Conservation (phyloP, 768 basidiomycete genomes). For the Suillus spraguei region DNA sequence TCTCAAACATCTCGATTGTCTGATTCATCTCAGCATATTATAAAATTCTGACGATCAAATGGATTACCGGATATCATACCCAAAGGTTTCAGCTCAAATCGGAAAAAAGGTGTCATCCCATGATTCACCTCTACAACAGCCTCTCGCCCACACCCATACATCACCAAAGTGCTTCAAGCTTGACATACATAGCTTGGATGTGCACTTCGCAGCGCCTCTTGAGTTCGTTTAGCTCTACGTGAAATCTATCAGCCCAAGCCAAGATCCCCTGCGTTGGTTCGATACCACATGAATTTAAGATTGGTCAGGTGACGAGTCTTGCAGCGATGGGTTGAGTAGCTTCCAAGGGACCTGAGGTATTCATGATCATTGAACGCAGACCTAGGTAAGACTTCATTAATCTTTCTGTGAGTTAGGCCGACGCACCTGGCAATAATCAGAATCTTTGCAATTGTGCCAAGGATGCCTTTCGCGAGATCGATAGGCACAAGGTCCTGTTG, state of each 20-base stretch:
- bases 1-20: background rate
- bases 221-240: conserved; percentile 63
- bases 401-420: background rate
- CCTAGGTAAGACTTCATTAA: background rate
- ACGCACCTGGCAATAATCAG: background rate
- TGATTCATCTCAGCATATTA: too few species aligned
- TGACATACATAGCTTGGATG: conserved; percentile 94
- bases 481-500: background rate
- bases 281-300: conserved; percentile 48
- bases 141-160: too few species aligned
- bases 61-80: too few species aligned
- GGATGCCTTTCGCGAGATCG: background rate
- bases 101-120: too few species aligned
- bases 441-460: background rate
- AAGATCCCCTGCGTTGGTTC: conserved; percentile 82
- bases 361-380: conserved; percentile 23
- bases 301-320: conserved; percentile 24
- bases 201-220: conserved; percentile 76
- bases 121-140: too few species aligned
- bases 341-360: too few species aligned
- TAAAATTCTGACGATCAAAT: too few species aligned
- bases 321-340: conserved; percentile 29
- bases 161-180: too few species aligned
- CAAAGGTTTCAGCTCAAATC: too few species aligned
- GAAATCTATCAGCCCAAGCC: conserved; percentile 64